phyloP scores from a whole-genome alignment of 2,329 filamentous ascomycete genomes.

The Cryphonectria nitschkei region DNA sequence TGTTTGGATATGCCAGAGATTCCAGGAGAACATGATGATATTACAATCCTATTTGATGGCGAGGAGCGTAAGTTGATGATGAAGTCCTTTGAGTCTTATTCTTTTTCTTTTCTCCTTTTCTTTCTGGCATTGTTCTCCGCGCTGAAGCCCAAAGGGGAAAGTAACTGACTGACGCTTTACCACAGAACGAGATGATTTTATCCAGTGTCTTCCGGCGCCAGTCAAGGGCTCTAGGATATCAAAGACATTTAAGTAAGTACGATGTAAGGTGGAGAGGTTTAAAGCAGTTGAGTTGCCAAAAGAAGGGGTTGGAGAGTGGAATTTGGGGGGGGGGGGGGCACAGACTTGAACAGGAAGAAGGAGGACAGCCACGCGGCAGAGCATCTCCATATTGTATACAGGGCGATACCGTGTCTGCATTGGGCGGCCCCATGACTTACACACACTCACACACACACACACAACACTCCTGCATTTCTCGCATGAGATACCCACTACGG shows the following conservation, averaged over 20 bases:
- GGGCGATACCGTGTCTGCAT: slow-evolving; percentile 14
- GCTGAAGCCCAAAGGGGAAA: too few species aligned
- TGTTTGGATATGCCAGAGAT: slow-evolving; percentile 88
- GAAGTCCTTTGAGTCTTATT: not conserved
- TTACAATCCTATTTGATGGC: slow-evolving; percentile 81
- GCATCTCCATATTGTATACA: not conserved
- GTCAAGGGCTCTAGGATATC: slow-evolving; percentile 53
- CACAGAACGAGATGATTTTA: slow-evolving; percentile 59
- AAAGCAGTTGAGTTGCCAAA: not conserved
- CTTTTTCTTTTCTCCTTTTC: too few species aligned
- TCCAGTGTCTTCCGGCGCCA: slow-evolving; percentile 57
- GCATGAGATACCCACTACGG: slow-evolving; percentile 29
- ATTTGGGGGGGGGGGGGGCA: not conserved
- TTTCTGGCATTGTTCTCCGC: too few species aligned
- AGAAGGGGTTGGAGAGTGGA: not conserved
- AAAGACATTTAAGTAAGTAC: slow-evolving; percentile 32
- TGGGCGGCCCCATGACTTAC: slow-evolving; percentile 19
- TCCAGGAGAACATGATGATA: slow-evolving; percentile 90
- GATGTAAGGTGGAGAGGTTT: slow-evolving; percentile 28
- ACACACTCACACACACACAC: not conserved
- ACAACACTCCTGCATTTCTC: slow-evolving; percentile 26
- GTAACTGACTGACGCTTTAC: slow-evolving; percentile 31
- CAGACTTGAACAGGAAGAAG: not conserved
- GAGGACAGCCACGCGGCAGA: not conserved
- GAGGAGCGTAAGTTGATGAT: slow-evolving; percentile 65